Evolutionary conservation across 257 asterid species (phyloP), one percentile per base, ranked within the genome.

Genomic region (Solanum tacnaense): DNA sequence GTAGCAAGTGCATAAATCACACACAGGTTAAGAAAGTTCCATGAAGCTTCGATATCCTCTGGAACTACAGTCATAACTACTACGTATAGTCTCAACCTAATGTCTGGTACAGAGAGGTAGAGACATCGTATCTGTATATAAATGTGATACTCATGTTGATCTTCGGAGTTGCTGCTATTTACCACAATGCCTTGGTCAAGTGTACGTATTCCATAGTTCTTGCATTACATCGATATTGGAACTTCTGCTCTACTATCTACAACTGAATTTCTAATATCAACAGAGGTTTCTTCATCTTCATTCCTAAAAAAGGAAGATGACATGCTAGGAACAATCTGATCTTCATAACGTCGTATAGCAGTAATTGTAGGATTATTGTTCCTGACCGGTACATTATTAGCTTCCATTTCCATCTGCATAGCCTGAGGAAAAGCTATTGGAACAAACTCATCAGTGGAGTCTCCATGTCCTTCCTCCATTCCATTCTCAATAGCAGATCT

Each of bases 261-360:
- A 21, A 86, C 92, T 6, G 93, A 39, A 65, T 87, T 90, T 89
- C 97, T 88, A 49, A 91, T 87, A 58, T 91, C 94, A 12, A 86
- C 74, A 1, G 98, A 94, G 9, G 93, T 91, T 84, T 92, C 95
- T 88, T 93, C 97, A 25, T 93, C 97, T 71, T 92, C 98, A 46
- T 87, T 90, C 84, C 97, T 92, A 68, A 94, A 73, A 8, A 91
- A 89, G 11, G 98, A 93, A 76, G 97, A 90, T 32, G 99, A 94
- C 87, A 97, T 94, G 92, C 96, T 97, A 9, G 99, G 99, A 44
- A 97, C 98, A 96, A 96, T 96, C 91, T 96, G 99, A 90, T 96
- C 98, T 81, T 91, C 95, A 13, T 94, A 96, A 13, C 91, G 92
- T 67, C 95, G 89, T 5, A 58, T 52, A 13, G 85, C 75, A 27